A percentile compares a stretch with the other conserved stretches of the same genome.
These are phyloP conservation scores for Lignosus rhinocerotis DNA, from an alignment of 1,284 basidiomycete species.

Conservation along the genomic window DNA sequence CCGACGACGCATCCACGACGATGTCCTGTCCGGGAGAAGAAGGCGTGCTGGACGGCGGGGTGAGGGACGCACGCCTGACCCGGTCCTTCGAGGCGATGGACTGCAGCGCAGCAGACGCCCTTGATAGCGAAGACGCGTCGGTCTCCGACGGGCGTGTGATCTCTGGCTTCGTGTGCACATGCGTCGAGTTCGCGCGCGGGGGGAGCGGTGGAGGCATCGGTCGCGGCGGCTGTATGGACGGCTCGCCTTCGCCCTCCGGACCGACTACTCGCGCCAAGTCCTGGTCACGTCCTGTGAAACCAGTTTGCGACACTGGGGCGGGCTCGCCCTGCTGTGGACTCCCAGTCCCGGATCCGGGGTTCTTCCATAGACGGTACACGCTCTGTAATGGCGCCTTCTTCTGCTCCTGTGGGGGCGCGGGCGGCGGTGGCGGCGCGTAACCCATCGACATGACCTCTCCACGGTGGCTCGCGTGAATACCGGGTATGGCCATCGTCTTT, in stretches of 20 bases:
- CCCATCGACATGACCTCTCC: conserved; percentile 81
- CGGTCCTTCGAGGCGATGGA: conserved; percentile 53
- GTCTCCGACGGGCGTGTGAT: conserved; percentile 27
- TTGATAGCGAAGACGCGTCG: conserved; percentile 28
- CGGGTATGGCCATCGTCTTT: conserved; percentile 77
- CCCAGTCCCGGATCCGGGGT: conserved; percentile 41
- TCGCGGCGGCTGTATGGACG: conserved; percentile 17
- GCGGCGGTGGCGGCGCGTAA: conserved; percentile 53
- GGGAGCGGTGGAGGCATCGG: conserved; percentile 58
- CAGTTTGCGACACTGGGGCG: conserved; percentile 28
- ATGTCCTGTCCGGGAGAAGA: conserved; percentile 16
- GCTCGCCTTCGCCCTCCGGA: conserved; percentile 18
- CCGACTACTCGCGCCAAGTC: conserved; percentile 33
- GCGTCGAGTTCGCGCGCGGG: conserved; percentile 47
- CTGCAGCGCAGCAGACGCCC: conserved; percentile 55
- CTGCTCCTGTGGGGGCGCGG: conserved; percentile 38
- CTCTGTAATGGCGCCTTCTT: conserved; percentile 59
- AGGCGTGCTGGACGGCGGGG: conserved; percentile 18
- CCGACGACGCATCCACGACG: neutral
- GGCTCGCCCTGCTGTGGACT: conserved; percentile 30
- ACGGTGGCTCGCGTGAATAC: conserved; percentile 76
- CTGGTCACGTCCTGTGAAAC: conserved; percentile 30
- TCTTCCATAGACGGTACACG: conserved; percentile 72
- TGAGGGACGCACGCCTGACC: conserved; percentile 30
- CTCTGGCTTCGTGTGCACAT: conserved; percentile 28